Evolutionary conservation across 2,329 filamentous ascomycete genomes (phyloP), one percentile per base, ranked within the genome.

Genomic region (Aspergillus phoenicis): DNA sequence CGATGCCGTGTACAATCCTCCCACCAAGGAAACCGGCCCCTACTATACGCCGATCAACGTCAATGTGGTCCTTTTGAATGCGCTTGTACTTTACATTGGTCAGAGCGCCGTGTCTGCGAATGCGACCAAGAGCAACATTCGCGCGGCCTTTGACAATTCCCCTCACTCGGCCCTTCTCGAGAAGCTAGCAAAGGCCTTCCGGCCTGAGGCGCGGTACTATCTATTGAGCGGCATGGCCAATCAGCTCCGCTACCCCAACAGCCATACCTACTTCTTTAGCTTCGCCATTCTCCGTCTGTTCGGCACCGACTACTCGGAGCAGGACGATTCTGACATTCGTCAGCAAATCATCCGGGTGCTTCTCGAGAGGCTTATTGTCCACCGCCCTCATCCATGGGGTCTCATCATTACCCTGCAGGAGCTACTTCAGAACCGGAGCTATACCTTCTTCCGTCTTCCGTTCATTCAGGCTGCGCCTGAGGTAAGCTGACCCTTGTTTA

Each of bases 301-400:
- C 76, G 91, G 88, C 20, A 86, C 87, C 64, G 91, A 95, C 51
- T 79, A 81, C 84, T 71, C 84, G 78, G 73, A 80, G 60, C 87
- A 90, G 15, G 91, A 95, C 71, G 91, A 94, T 70, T 84, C 84
- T 1, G 90, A 93, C 64, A 88, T 97, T 52, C 91, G 94, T 38
- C 90, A 98, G 79, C 91, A 96, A 75, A 94, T 99, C 61, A 91
- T 92, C 56, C 87, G 94, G 51, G 88, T 97, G 24, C 81, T 99
- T 49, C 83, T 97, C 39, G 95, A 99, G 82, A 87, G 95, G 52
- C 82, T 97, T 51, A 86, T 96, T 62, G 90, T 92, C 22, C 92
- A 91, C 75, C 92, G 93, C 80, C 94, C 94, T 56, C 94, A 98
- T 75, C 94, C 96, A 17, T 98, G 94, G 94, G 96, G 96, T 11